These are phyloP conservation scores for Quillaja saponaria DNA, from an alignment of 306 rosid genomes.

Conservation along the genomic window DNA sequence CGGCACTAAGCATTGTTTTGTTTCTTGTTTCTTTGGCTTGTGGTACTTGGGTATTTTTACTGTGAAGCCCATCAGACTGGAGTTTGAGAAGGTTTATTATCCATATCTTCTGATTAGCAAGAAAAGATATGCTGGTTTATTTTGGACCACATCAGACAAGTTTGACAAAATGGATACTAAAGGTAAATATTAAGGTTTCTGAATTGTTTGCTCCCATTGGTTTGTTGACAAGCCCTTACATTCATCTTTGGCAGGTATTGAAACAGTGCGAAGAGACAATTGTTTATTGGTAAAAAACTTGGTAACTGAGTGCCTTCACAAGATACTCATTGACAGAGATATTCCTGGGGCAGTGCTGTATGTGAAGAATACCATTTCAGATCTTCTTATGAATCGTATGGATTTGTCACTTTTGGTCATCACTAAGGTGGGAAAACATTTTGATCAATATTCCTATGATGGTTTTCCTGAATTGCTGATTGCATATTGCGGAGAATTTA, in stretches of 20 bases:
- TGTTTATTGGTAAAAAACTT: constrained; percentile 94
- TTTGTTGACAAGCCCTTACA: constrained; percentile 17
- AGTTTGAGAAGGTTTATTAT: constrained; percentile 94
- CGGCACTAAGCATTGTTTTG: too few species aligned
- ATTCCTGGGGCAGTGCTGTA: constrained; percentile 90
- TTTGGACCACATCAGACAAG: constrained; percentile 74
- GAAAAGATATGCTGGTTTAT: constrained; percentile 98
- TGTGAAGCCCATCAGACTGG: constrained; percentile 92
- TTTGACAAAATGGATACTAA: constrained; percentile 97
- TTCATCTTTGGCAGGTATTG: constrained; percentile 65
- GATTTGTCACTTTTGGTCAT: constrained; percentile 93
- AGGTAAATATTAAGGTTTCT: constrained; percentile 54
- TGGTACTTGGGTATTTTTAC: constrained; percentile 23
- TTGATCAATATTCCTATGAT: constrained; percentile 5
- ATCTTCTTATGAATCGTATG: constrained; percentile 98
- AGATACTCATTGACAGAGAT: constrained; percentile 79
- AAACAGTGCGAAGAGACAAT: constrained; percentile 96
- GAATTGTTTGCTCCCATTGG: neutral
- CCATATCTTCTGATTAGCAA: constrained; percentile 96
- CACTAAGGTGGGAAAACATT: constrained; percentile 67
- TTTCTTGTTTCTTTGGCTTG: too few species aligned
- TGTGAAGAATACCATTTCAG: constrained; percentile 92
- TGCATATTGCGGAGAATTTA: constrained; percentile 20
- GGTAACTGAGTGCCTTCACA: constrained; percentile 89
- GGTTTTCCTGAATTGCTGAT: constrained; percentile 15